These are phyloP conservation scores for Kodamaea arcana DNA, from an alignment of 1,139 yeast genomes.

Conservation along the genomic window DNA sequence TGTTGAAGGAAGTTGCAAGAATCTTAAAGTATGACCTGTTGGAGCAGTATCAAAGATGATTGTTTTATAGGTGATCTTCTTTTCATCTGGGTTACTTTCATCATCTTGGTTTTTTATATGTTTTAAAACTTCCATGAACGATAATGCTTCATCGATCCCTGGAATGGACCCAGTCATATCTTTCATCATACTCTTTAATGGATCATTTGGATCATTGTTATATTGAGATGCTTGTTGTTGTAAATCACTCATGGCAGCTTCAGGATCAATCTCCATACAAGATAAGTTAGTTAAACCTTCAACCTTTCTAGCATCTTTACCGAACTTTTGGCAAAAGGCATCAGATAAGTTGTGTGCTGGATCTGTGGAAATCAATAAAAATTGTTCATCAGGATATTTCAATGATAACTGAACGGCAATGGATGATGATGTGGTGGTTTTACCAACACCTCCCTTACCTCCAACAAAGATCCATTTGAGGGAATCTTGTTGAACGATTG, in stretches of 20 bases:
- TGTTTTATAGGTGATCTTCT: constrained; percentile 60
- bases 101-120: constrained; percentile 79
- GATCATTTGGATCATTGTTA: constrained; percentile 58
- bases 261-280: constrained; percentile 98
- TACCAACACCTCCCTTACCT: constrained; percentile 99
- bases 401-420: constrained; percentile 87
- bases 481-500: constrained; percentile 60
- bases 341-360: constrained; percentile 97
- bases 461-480: constrained; percentile 97
- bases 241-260: constrained; percentile 88
- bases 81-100: constrained; percentile 32
- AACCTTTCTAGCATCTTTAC: constrained; percentile 91
- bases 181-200: constrained; percentile 69
- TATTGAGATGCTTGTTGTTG: constrained; percentile 57
- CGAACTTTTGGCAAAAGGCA: constrained; percentile 96
- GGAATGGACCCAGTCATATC: constrained; percentile 95
- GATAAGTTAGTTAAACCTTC: constrained; percentile 83
- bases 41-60: constrained; percentile 98
- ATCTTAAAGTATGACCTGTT: constrained; percentile 94
- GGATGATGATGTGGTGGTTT: constrained; percentile 95
- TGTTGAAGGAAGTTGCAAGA: constrained; percentile 89
- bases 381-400: constrained; percentile 75
- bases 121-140: constrained; percentile 95
- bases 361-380: constrained; percentile 88
- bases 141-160: constrained; percentile 95